Conservation (phyloP, 768 basidiomycete genomes). For the Russula virescens region DNA sequence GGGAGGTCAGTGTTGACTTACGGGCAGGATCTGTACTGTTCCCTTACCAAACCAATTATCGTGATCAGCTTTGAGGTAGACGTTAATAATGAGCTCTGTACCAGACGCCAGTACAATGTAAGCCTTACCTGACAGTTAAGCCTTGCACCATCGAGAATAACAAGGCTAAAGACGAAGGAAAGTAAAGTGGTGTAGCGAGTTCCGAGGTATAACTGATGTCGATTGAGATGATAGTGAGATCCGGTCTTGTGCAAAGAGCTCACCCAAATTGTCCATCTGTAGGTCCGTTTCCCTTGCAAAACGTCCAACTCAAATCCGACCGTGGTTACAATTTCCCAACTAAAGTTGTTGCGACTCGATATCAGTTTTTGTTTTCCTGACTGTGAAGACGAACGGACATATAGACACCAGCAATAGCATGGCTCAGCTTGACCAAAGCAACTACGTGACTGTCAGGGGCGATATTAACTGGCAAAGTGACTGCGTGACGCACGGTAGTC, state of each 20-base stretch:
- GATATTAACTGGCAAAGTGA: background rate
- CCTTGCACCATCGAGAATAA: background rate
- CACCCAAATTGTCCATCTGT: constrained; percentile 12
- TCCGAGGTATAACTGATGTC: constrained; percentile 12
- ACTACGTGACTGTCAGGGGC: background rate
- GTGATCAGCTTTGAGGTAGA: background rate
- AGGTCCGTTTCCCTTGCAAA: constrained; percentile 10
- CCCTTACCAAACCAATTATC: too few species aligned
- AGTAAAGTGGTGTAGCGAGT: constrained; percentile 3
- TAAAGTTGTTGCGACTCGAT: background rate
- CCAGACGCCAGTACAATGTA: background rate
- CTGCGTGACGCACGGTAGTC: background rate
- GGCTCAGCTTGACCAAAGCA: background rate
- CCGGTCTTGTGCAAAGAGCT: background rate
- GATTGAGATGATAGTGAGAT: background rate
- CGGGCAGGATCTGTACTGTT: too few species aligned
- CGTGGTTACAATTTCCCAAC: constrained; percentile 2
- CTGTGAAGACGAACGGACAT: background rate
- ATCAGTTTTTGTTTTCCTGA: background rate
- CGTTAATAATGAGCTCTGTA: background rate
- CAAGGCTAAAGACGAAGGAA: background rate
- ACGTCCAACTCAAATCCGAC: constrained; percentile 2
- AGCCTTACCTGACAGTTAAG: background rate
- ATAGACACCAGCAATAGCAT: background rate
- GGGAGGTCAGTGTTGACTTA: too few species aligned